Evolutionary conservation across 257 asterid genomes (phyloP).

Genomic region (Nicotiana tomentosiformis): DNA sequence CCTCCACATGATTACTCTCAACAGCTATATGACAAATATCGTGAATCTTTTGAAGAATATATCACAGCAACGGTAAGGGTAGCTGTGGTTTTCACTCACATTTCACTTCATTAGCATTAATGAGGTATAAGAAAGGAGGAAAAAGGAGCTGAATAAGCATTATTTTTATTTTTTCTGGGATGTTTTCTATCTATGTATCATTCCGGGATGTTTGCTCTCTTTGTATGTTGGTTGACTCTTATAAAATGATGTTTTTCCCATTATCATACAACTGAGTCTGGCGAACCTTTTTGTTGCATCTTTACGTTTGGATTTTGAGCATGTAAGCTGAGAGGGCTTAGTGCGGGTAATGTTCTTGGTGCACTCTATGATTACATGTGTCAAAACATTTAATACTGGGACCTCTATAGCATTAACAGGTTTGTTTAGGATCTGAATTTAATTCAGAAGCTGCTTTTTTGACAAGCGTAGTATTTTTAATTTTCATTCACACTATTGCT

Average conservation of each 20-base stretch:
- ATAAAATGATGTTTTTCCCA: neutral
- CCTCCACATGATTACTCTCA: conserved; percentile 98
- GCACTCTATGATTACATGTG: neutral
- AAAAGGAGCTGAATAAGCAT: neutral
- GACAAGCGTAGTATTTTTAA: neutral
- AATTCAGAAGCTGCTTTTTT: neutral
- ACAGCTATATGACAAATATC: conserved; percentile 84
- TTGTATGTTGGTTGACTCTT: neutral
- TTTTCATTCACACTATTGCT: neutral
- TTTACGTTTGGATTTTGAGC: neutral
- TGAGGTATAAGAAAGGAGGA: neutral
- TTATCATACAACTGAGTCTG: neutral
- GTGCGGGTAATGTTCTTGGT: neutral
- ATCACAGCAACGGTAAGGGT: conserved; percentile 62
- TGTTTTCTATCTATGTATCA: neutral
- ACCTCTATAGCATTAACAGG: neutral
- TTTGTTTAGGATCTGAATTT: neutral
- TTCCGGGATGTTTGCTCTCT: neutral
- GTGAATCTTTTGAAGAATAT: conserved; percentile 80
- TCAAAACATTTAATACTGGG: no score
- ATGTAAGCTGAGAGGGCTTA: neutral
- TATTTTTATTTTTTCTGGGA: neutral
- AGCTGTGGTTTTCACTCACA: neutral
- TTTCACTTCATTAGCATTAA: neutral
- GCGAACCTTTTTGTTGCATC: neutral